Conservation (phyloP, 1,284 basidiomycete genomes). For the Leccinum pachyderme region DNA sequence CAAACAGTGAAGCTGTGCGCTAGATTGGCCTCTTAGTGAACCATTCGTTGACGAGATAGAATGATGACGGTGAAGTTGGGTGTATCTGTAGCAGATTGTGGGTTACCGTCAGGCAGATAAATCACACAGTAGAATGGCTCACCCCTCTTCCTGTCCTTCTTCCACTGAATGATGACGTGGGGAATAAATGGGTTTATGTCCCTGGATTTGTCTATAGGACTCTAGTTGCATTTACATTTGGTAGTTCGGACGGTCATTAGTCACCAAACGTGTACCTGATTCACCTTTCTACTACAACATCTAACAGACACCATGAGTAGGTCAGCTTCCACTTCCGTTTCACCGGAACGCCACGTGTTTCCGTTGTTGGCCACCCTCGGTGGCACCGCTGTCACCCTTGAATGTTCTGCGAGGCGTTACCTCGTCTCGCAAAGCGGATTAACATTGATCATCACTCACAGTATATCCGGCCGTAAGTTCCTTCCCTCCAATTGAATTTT, state of each 20-base stretch:
- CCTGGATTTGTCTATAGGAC: background rate
- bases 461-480: slow-evolving; percentile 28
- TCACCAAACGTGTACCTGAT: too few relatives aligned
- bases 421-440: slow-evolving; percentile 24
- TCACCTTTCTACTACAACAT: background rate
- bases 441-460: slow-evolving; percentile 30
- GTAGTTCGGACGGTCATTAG: too few relatives aligned
- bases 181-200: background rate
- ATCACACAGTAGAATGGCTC: background rate
- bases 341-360: slow-evolving; percentile 22
- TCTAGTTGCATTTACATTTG: background rate
- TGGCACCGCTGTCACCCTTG: slow-evolving; percentile 10
- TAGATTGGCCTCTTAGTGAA: background rate
- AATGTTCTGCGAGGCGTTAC: slow-evolving; percentile 27
- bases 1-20: slow-evolving; percentile 1
- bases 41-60: background rate
- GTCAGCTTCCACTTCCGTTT: slow-evolving; percentile 1
- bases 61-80: background rate
- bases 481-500: background rate
- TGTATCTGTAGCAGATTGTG: background rate
- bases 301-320: slow-evolving; percentile 7
- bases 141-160: background rate
- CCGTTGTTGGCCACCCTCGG: slow-evolving; percentile 16
- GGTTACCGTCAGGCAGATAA: background rate
- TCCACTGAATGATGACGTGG: background rate